Percentiles rank a stretch among this genome's conserved stretches.
phyloP scores from a whole-genome alignment of 176 grass and related monocot genomes.

The Pharus latifolius region DNA sequence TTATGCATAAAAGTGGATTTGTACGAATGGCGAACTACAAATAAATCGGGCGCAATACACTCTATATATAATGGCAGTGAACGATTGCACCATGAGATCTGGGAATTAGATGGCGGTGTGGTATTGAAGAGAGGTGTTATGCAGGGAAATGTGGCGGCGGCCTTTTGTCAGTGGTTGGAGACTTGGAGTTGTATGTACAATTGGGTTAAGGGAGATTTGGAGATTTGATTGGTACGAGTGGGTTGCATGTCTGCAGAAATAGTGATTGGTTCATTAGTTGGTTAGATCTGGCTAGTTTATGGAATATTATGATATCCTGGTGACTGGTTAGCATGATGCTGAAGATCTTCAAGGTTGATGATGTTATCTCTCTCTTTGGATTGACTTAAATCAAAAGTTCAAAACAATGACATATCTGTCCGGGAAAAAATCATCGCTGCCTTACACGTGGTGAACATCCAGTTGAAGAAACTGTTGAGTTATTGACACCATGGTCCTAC shows the following conservation, averaged over 20 bases:
- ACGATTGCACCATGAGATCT: not conserved
- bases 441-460: no score
- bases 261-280: not conserved
- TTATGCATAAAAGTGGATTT: not conserved
- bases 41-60: not conserved
- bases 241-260: not conserved
- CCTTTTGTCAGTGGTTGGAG: not conserved
- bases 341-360: not conserved
- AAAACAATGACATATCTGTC: not conserved
- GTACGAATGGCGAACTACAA: not conserved
- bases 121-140: no score
- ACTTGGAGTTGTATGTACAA: not conserved
- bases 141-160: not conserved
- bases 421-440: no score
- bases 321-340: not conserved
- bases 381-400: slow-evolving; percentile 1
- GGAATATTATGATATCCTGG: not conserved
- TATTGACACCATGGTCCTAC: no score
- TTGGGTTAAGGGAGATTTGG: not conserved
- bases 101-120: no score
- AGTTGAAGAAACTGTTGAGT: no score
- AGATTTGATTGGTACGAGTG: no score
- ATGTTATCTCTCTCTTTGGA: not conserved
- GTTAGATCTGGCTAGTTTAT: slow-evolving; percentile 2
- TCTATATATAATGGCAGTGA: not conserved